These are phyloP conservation scores for Naganishia liquefaciens DNA, from an alignment of 1,284 basidiomycete species.

Conservation along the genomic window DNA sequence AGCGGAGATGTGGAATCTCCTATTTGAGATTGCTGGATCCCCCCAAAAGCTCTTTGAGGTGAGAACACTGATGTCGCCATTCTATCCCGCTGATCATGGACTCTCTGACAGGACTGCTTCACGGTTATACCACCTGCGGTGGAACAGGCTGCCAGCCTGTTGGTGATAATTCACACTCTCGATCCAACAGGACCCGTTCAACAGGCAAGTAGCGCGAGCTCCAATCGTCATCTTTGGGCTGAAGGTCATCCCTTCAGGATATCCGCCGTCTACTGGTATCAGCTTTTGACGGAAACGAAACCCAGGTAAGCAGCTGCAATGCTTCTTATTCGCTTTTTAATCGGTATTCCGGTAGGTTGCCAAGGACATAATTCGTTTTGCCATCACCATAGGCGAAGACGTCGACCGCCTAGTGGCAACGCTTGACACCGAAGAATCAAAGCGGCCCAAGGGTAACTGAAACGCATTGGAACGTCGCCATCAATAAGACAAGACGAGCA, in stretches of 20 bases:
- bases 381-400: conserved; percentile 8
- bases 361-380: conserved; percentile 23
- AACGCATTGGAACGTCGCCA: too few relatives aligned
- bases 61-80: conserved; percentile 10
- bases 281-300: not conserved
- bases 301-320: not conserved
- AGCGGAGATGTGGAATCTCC: conserved; percentile 80
- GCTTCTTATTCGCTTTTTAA: not conserved
- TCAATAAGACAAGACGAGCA: too few relatives aligned
- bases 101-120: not conserved
- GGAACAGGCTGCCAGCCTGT: conserved; percentile 6
- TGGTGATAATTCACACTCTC: conserved; percentile 13
- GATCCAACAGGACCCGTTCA: conserved; percentile 4
- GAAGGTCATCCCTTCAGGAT: conserved; percentile 1
- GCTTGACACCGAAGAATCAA: too few relatives aligned
- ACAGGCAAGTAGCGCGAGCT: not conserved
- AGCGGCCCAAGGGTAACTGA: too few relatives aligned
- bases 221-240: not conserved
- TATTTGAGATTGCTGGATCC: conserved; percentile 88
- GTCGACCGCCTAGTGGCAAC: not conserved
- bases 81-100: too few relatives aligned
- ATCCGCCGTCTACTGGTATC: conserved; percentile 6
- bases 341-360: not conserved
- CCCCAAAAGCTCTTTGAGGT: conserved; percentile 90
- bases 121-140: not conserved